Conservation (phyloP, 2,329 filamentous ascomycete genomes). For the Metarhizium brunneum region DNA sequence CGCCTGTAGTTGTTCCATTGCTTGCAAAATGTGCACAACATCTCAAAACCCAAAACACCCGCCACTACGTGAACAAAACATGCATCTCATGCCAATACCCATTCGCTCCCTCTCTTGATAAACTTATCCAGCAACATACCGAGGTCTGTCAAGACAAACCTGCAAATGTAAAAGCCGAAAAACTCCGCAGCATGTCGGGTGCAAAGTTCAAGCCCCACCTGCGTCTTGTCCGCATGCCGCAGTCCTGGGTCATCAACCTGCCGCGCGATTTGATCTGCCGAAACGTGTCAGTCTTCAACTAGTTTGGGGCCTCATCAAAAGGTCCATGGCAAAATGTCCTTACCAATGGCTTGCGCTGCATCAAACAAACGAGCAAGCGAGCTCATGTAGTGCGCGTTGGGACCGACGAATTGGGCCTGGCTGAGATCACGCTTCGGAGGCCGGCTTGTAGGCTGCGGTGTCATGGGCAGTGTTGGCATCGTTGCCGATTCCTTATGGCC, state of each 20-base stretch:
- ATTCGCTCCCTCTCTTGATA: conserved; percentile 92
- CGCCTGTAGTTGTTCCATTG: not conserved
- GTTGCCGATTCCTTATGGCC: conserved; percentile 31
- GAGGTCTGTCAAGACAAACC: conserved; percentile 85
- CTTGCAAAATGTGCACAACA: not conserved
- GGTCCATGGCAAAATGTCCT: conserved; percentile 20
- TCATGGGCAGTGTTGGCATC: conserved; percentile 72
- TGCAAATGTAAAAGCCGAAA: conserved; percentile 92
- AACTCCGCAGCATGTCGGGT: conserved; percentile 93
- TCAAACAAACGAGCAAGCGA: conserved; percentile 86
- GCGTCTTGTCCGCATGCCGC: conserved; percentile 83
- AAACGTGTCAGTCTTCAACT: not conserved
- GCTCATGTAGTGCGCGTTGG: conserved; percentile 84
- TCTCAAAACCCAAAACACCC: not conserved
- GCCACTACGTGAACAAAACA: not conserved
- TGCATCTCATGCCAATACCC: conserved; percentile 45
- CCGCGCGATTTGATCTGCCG: conserved; percentile 83
- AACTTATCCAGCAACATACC: conserved; percentile 87
- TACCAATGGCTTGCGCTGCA: conserved; percentile 86
- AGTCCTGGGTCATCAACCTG: conserved; percentile 94
- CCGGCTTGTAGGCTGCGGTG: conserved; percentile 51
- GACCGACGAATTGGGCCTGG: conserved; percentile 65
- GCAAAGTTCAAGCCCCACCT: conserved; percentile 89
- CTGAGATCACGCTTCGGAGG: conserved; percentile 63
- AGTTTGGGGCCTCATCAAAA: not conserved